Evolutionary conservation across 176 grass and related monocot genomes (phyloP).

Genomic region (Pontederia paniculata): DNA sequence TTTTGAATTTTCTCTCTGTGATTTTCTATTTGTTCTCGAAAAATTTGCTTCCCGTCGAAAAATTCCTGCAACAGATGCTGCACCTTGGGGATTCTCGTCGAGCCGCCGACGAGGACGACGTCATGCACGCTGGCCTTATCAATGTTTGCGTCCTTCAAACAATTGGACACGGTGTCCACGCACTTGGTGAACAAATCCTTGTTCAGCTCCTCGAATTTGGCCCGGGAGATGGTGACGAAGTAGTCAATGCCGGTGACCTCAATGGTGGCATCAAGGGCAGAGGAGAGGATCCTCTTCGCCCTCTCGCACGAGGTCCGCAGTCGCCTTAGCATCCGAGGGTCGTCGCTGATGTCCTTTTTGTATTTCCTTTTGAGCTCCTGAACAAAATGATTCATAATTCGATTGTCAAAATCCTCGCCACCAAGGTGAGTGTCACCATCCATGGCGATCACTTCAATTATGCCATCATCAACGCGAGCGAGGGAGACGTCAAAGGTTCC

Average conservation of each 20-base stretch:
- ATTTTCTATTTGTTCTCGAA: too few relatives aligned
- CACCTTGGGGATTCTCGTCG: constrained; percentile 8
- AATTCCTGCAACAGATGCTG: constrained; percentile 12
- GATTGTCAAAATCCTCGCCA: constrained; percentile 13
- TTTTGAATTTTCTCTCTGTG: too few relatives aligned
- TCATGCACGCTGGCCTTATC: constrained; percentile 4
- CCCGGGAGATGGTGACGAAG: constrained; percentile 1
- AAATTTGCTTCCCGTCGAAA: constrained; percentile 11
- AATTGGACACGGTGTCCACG: constrained; percentile 16
- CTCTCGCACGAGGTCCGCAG: constrained; percentile 5
- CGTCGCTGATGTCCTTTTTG: constrained; percentile 2
- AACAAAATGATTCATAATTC: constrained; percentile 15
- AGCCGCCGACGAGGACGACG: constrained; percentile 11
- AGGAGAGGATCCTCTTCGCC: constrained; percentile 16
- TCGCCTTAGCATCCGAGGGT: constrained; percentile 7
- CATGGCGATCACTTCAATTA: constrained; percentile 10
- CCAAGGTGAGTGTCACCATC: constrained; percentile 10
- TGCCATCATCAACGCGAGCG: constrained; percentile 9
- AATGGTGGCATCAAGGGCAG: not conserved
- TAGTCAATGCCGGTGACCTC: constrained; percentile 11
- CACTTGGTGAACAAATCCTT: constrained; percentile 14
- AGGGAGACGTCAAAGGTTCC: constrained; percentile 7
- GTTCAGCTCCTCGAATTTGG: constrained; percentile 10
- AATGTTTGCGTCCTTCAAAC: constrained; percentile 12
- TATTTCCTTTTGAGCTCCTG: constrained; percentile 14